Conservation (phyloP, 176 grass and related monocot genomes). For the Luzula sylvatica region DNA sequence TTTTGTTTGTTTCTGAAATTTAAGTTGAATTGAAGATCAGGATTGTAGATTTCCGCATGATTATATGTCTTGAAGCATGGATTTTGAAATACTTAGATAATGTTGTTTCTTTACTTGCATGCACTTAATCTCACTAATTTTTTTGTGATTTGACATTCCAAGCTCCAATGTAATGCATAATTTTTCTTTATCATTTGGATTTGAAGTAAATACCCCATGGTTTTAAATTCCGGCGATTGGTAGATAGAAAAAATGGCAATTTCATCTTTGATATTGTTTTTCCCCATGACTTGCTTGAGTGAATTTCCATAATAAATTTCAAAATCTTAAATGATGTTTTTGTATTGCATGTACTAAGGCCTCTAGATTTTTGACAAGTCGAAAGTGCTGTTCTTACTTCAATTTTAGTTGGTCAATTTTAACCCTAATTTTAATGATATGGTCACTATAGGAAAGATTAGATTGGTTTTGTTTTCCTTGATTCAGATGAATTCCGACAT, state of each 20-base stretch:
- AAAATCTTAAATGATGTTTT: constrained; percentile 4
- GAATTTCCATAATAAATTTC: constrained; percentile 7
- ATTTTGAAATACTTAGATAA: not conserved
- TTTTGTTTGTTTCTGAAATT: constrained; percentile 2
- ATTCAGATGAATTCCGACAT: constrained; percentile 4
- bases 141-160: not conserved
- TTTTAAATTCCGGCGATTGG: not conserved
- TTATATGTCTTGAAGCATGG: constrained; percentile 2
- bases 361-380: constrained; percentile 11
- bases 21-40: constrained; percentile 10
- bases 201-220: not conserved
- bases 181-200: not conserved
- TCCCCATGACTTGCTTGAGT: not conserved
- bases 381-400: not conserved
- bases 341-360: constrained; percentile 4
- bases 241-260: too few species aligned
- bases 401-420: not conserved
- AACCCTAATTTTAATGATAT: constrained; percentile 16
- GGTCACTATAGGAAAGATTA: not conserved
- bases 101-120: constrained; percentile 15
- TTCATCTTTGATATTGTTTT: too few species aligned
- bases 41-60: not conserved
- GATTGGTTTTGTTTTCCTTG: constrained; percentile 13
- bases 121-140: constrained; percentile 8
- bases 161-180: not conserved